Percentiles rank a stretch among this genome's conserved stretches.
Conservation (phyloP, 495 filamentous ascomycete genomes). For the Penicillium silybi region DNA sequence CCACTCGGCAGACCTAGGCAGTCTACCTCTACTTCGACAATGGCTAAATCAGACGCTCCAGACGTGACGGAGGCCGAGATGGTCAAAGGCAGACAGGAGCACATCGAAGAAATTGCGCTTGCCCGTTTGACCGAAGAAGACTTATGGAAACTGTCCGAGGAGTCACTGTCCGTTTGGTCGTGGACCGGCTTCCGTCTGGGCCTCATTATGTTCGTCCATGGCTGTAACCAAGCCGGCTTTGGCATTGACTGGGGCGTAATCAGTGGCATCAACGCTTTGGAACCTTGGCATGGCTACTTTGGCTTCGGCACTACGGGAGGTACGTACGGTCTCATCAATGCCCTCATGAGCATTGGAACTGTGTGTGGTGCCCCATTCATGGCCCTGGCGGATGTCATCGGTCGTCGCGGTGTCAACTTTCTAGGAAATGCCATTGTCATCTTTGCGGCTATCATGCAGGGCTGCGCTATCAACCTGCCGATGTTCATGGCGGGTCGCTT, state of each 20-base stretch:
- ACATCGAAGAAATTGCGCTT: constrained; percentile 34
- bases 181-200: constrained; percentile 31
- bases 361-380: constrained; percentile 37
- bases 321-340: constrained; percentile 34
- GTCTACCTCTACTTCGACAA: background rate
- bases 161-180: constrained; percentile 29
- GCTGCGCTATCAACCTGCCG: constrained; percentile 25
- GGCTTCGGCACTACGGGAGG: constrained; percentile 24
- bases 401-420: constrained; percentile 40
- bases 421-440: constrained; percentile 37
- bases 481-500: constrained; percentile 43
- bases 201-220: constrained; percentile 38
- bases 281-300: constrained; percentile 33
- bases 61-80: constrained; percentile 6
- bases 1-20: background rate
- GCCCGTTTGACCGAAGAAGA: constrained; percentile 40
- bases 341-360: constrained; percentile 38
- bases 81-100: constrained; percentile 13
- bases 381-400: constrained; percentile 34
- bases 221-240: constrained; percentile 41
- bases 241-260: constrained; percentile 44
- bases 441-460: constrained; percentile 36
- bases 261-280: constrained; percentile 30
- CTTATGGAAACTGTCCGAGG: constrained; percentile 27
- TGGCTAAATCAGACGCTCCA: constrained; percentile 1